phyloP scores from a whole-genome alignment of 2,329 filamentous ascomycete species.

The Penicillium paneum region DNA sequence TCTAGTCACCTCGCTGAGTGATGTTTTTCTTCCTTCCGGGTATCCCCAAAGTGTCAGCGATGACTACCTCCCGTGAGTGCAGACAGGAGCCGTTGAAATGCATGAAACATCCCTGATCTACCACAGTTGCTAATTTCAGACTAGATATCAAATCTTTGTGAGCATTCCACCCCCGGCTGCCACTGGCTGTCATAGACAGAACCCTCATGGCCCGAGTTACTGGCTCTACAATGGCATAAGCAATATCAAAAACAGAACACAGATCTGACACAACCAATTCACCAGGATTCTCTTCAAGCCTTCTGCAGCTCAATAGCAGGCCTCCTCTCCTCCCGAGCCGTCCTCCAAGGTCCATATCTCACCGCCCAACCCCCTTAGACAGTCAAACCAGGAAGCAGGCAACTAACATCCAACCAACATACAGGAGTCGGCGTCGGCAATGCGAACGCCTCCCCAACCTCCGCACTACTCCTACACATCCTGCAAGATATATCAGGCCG shows the following conservation, averaged over 20 bases:
- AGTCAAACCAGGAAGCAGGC: neutral
- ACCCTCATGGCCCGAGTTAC: neutral
- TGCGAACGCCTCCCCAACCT: constrained; percentile 71
- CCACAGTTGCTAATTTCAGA: constrained; percentile 9
- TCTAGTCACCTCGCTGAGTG: constrained; percentile 49
- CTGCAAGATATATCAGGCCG: constrained; percentile 78
- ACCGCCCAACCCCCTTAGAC: neutral
- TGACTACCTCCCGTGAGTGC: constrained; percentile 70
- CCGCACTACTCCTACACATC: constrained; percentile 76
- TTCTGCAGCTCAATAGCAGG: constrained; percentile 44
- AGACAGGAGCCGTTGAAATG: neutral
- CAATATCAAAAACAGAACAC: neutral
- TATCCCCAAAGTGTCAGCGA: constrained; percentile 81
- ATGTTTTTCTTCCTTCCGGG: constrained; percentile 81
- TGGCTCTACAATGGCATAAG: neutral
- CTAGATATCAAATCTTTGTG: constrained; percentile 67
- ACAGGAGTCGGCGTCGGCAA: constrained; percentile 78
- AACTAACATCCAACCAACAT: constrained; percentile 1
- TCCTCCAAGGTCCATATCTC: constrained; percentile 62
- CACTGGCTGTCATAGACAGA: neutral
- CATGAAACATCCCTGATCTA: neutral
- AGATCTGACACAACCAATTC: neutral
- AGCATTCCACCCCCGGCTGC: constrained; percentile 21
- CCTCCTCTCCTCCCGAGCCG: constrained; percentile 74
- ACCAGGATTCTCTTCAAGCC: constrained; percentile 41